phyloP scores from a whole-genome alignment of 2,329 filamentous ascomycete species.

The Ploettnerulaceae sp. region DNA sequence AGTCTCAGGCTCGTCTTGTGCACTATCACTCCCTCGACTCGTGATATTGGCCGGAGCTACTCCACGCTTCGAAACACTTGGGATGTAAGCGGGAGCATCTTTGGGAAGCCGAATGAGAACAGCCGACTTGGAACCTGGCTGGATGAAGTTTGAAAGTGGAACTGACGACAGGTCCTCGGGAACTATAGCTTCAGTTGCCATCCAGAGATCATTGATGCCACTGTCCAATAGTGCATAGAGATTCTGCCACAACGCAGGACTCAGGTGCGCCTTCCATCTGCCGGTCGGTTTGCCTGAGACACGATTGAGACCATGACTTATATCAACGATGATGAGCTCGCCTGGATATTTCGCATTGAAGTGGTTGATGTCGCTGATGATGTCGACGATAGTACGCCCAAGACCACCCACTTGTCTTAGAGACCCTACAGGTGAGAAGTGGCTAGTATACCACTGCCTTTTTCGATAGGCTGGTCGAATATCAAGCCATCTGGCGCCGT shows the following conservation, averaged over 20 bases:
- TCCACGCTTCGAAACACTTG: background rate
- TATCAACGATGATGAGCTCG: constrained; percentile 26
- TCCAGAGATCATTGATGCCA: constrained; percentile 22
- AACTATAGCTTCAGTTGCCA: background rate
- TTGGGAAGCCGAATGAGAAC: constrained; percentile 21
- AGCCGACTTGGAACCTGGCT: constrained; percentile 20
- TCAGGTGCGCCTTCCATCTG: constrained; percentile 8
- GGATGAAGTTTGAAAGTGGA: constrained; percentile 21
- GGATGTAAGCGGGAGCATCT: constrained; percentile 7
- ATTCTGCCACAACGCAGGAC: constrained; percentile 11
- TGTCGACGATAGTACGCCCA: constrained; percentile 17
- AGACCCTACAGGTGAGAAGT: constrained; percentile 3
- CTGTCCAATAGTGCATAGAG: constrained; percentile 13
- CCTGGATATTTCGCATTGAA: constrained; percentile 24
- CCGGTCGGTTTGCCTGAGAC: constrained; percentile 16
- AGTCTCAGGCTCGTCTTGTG: background rate
- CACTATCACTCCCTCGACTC: background rate
- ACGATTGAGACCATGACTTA: no score
- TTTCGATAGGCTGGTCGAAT: constrained; percentile 18
- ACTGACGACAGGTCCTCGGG: constrained; percentile 19
- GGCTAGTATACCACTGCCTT: constrained; percentile 17
- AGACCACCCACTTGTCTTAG: constrained; percentile 9
- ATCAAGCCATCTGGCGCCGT: constrained; percentile 23
- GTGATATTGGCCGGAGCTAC: background rate
- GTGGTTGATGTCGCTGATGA: constrained; percentile 22